Conservation (phyloP, 164 flowering plant species). For the Chimonanthus salicifolius region DNA sequence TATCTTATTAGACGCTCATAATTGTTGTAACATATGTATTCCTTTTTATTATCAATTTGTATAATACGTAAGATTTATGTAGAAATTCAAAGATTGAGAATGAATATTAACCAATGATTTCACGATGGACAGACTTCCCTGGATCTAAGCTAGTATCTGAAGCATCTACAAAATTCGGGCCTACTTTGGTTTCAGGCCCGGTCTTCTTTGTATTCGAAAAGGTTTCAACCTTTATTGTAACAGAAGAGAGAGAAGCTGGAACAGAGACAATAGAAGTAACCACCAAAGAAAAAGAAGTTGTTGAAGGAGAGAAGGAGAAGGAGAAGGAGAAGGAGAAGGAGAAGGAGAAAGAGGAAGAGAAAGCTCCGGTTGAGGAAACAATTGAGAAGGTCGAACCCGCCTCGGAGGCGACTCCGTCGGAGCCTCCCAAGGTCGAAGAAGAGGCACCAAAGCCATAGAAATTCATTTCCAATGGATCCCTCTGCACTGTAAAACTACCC, state of each 20-base stretch:
- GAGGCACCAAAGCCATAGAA: constrained; percentile 17
- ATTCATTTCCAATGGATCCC: neutral
- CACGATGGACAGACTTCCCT: constrained; percentile 48
- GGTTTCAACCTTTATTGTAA: constrained; percentile 52
- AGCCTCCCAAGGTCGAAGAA: constrained; percentile 16
- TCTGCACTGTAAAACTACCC: neutral
- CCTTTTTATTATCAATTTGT: no score
- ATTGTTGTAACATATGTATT: no score
- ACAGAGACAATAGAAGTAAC: constrained; percentile 20
- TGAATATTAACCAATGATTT: no score
- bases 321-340: constrained; percentile 31
- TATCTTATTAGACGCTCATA: no score
- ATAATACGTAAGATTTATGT: no score
- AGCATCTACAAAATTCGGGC: constrained; percentile 48
- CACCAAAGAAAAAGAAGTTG: constrained; percentile 24
- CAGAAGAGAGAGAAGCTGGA: constrained; percentile 35
- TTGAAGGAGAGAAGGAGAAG: constrained; percentile 32
- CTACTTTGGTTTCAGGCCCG: constrained; percentile 48
- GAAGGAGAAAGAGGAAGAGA: constrained; percentile 28
- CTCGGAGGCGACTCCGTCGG: constrained; percentile 11
- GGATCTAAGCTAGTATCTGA: constrained; percentile 66
- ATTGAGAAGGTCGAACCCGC: neutral
- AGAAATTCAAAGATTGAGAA: neutral
- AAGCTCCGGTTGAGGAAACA: constrained; percentile 12
- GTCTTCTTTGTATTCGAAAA: constrained; percentile 72